Evolutionary conservation across 2,329 filamentous ascomycete species (phyloP).

Genomic region (Colletotrichum falcatum): DNA sequence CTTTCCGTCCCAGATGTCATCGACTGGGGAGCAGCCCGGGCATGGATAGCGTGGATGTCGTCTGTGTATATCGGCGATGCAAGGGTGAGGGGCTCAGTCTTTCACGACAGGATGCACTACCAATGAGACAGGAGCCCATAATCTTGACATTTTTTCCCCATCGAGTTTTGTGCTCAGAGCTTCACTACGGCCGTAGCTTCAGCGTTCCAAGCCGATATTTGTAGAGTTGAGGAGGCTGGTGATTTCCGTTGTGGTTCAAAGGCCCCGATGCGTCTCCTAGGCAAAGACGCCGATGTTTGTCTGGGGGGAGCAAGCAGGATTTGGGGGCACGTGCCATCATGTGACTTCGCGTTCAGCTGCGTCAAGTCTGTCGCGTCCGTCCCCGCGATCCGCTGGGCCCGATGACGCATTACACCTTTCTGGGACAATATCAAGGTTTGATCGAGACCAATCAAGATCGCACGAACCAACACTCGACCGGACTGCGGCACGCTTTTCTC

Average conservation of each 20-base stretch:
- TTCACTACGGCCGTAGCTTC: neutral
- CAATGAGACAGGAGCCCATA: too few species aligned
- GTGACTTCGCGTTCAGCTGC: constrained; percentile 33
- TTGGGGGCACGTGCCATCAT: constrained; percentile 5
- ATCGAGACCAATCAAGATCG: neutral
- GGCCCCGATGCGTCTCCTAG: neutral
- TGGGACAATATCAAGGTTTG: neutral
- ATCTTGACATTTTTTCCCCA: too few species aligned
- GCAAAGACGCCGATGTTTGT: neutral
- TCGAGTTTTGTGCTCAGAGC: neutral
- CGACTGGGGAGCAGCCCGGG: too few species aligned
- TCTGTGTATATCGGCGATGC: too few species aligned
- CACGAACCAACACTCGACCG: neutral
- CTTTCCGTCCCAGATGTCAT: too few species aligned
- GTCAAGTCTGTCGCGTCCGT: constrained; percentile 28
- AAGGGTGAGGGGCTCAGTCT: too few species aligned
- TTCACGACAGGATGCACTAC: too few species aligned
- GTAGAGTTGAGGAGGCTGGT: neutral
- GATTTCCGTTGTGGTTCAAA: neutral
- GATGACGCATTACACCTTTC: constrained; percentile 21
- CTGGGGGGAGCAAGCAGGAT: neutral
- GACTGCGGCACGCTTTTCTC: neutral
- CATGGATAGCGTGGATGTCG: too few species aligned
- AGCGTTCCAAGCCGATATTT: neutral
- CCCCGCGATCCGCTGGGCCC: neutral